A percentile compares a stretch with the other conserved stretches of the same genome.
Conservation (phyloP, 2,329 filamentous ascomycete genomes). For the Rutstroemia sydowiana region DNA sequence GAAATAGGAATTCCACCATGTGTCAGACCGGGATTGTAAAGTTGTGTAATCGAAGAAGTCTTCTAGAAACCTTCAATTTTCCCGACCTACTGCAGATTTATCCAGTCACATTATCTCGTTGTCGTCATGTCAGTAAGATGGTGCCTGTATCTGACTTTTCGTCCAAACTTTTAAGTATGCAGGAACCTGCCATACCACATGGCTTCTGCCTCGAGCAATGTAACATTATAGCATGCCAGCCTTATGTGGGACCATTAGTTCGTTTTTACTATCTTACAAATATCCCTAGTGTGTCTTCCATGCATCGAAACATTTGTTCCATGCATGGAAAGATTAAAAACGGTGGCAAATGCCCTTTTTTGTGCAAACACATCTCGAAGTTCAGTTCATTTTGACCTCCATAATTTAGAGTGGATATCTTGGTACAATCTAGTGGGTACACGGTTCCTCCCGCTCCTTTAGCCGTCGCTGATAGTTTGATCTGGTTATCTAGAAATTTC, state of each 20-base stretch:
- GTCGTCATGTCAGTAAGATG: slow-evolving; percentile 2
- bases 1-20: slow-evolving; percentile 2
- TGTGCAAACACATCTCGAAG: neutral
- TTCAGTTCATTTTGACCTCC: neutral
- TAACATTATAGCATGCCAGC: neutral
- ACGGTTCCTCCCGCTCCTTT: neutral
- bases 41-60: slow-evolving; percentile 4
- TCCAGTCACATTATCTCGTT: slow-evolving; percentile 5
- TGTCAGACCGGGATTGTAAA: neutral
- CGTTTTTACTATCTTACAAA: neutral
- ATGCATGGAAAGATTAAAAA: neutral
- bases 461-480: too few species aligned
- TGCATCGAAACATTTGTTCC: neutral
- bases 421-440: too few species aligned
- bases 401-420: too few species aligned
- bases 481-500: too few species aligned
- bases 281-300: neutral
- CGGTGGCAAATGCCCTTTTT: neutral
- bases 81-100: neutral
- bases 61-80: slow-evolving; percentile 8
- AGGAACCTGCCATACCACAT: slow-evolving; percentile 4
- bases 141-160: slow-evolving; percentile 2
- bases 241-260: neutral
- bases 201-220: neutral
- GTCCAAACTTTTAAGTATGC: neutral